Evolutionary conservation across 371 early-diverging fungal genomes (phyloP).

Genomic region (Umbelopsis sp.): DNA sequence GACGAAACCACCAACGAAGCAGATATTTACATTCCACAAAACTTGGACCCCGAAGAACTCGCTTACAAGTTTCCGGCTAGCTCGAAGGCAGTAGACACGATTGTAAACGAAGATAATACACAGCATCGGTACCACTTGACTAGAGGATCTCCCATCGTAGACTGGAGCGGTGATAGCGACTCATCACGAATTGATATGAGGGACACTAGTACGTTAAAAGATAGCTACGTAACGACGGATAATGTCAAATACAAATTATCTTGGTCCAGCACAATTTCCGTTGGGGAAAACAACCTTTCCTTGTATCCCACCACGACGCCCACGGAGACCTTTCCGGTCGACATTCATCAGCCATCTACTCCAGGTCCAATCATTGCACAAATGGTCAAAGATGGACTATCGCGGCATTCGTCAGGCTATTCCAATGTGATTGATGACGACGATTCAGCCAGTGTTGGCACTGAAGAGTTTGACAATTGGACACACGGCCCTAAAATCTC

Average conservation of each 20-base stretch:
- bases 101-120: background rate
- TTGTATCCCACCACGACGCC: background rate
- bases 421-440: constrained; percentile 5
- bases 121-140: background rate
- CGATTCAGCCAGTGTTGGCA: constrained; percentile 12
- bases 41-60: background rate
- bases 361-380: background rate
- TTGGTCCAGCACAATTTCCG: constrained; percentile 5
- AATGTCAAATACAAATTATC: background rate
- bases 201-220: background rate
- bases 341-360: background rate
- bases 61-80: constrained; percentile 1
- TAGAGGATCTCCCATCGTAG: background rate
- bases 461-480: constrained; percentile 17
- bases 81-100: background rate
- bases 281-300: background rate
- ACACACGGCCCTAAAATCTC: background rate
- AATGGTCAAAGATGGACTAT: constrained; percentile 1
- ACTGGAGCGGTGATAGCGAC: background rate
- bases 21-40: constrained; percentile 12
- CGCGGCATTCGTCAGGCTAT: constrained; percentile 4
- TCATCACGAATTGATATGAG: background rate
- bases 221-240: background rate
- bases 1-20: background rate
- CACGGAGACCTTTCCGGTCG: background rate